Evolutionary conservation across 208 protist species (phyloP).

Genomic region (Trypanosoma mega): DNA sequence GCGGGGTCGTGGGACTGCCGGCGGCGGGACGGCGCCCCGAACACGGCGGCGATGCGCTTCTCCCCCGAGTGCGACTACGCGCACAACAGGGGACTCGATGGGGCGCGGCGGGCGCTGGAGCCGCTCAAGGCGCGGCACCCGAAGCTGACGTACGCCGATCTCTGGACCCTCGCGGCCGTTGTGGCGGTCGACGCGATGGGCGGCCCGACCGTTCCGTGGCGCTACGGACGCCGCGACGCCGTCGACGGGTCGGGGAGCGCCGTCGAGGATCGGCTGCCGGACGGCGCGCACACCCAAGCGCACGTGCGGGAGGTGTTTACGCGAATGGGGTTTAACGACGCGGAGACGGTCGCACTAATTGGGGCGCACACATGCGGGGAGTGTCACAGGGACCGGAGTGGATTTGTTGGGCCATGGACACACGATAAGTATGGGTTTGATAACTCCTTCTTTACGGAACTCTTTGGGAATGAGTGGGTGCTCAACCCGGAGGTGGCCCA

Average conservation of each 20-base stretch:
- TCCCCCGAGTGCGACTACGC: constrained; percentile 67
- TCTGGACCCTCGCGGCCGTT: constrained; percentile 88
- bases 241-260: constrained; percentile 64
- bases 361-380: constrained; percentile 92
- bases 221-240: constrained; percentile 81
- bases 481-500: constrained; percentile 46
- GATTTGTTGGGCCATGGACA: constrained; percentile 92
- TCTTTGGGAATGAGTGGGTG: constrained; percentile 87
- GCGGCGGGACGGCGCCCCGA: constrained; percentile 59
- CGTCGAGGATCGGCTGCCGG: constrained; percentile 87
- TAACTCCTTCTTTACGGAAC: constrained; percentile 90
- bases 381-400: constrained; percentile 80
- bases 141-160: constrained; percentile 91
- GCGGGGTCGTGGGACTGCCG: constrained; percentile 64
- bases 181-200: constrained; percentile 93
- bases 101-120: constrained; percentile 82
- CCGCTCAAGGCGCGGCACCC: constrained; percentile 86
- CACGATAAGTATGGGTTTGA: constrained; percentile 85
- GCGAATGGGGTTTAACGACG: constrained; percentile 91
- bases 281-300: constrained; percentile 64
- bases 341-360: constrained; percentile 92
- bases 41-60: constrained; percentile 82
- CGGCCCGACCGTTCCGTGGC: constrained; percentile 83
- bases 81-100: constrained; percentile 88
- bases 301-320: constrained; percentile 89